Percentiles rank a stretch among this genome's conserved stretches.
phyloP scores from a whole-genome alignment of 2,329 filamentous ascomycete species.

The Aspergillus transmontanensis region DNA sequence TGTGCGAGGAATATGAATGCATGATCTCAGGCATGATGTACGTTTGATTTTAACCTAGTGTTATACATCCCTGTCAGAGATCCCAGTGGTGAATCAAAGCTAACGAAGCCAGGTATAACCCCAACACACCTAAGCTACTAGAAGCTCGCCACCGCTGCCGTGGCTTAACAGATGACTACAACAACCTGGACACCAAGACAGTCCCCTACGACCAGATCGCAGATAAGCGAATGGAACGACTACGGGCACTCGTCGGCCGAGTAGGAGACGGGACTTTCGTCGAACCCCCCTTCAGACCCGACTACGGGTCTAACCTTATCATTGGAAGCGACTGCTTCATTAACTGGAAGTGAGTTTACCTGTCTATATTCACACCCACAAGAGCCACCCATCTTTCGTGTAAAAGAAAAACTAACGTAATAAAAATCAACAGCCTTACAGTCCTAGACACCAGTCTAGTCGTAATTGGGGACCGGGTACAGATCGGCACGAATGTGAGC shows the following conservation, averaged over 20 bases:
- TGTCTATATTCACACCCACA: too few relatives aligned
- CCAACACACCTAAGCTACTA: conserved; percentile 25
- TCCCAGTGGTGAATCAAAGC: background rate
- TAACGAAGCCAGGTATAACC: conserved; percentile 31
- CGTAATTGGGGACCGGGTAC: conserved; percentile 56
- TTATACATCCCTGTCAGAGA: background rate
- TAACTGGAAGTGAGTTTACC: conserved; percentile 33
- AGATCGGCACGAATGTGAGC: conserved; percentile 56
- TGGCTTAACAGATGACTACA: conserved; percentile 31
- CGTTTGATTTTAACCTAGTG: background rate
- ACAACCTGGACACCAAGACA: conserved; percentile 29
- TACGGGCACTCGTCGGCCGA: conserved; percentile 30
- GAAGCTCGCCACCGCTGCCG: conserved; percentile 35
- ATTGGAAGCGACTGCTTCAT: conserved; percentile 36
- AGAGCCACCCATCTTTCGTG: accelerated
- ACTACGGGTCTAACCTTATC: conserved; percentile 37
- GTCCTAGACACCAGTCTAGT: conserved; percentile 58
- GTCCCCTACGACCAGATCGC: conserved; percentile 31
- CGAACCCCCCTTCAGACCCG: conserved; percentile 34
- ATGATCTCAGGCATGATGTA: conserved; percentile 43
- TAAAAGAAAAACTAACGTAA: background rate
- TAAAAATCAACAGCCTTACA: conserved; percentile 50
- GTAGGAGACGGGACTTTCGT: conserved; percentile 34
- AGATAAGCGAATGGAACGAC: conserved; percentile 27
- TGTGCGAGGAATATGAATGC: conserved; percentile 38